Conservation (phyloP, 2,329 filamentous ascomycete species). For the Colletotrichum tofieldiae region DNA sequence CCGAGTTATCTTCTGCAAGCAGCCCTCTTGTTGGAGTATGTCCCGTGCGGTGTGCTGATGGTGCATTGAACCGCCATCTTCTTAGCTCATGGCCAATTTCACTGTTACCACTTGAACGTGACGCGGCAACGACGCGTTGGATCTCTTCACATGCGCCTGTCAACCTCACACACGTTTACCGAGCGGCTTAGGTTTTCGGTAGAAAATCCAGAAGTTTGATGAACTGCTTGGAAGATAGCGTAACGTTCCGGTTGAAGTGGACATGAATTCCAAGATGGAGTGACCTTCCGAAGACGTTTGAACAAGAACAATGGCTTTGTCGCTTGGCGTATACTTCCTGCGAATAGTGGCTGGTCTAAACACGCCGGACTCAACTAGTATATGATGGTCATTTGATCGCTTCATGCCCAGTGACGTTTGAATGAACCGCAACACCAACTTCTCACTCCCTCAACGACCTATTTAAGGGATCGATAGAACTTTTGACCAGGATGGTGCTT, state of each 20-base stretch:
- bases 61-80: conserved; percentile 14
- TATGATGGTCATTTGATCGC: conserved; percentile 38
- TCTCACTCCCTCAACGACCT: conserved; percentile 4
- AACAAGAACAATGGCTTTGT: conserved; percentile 15
- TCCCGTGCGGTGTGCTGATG: conserved; percentile 13
- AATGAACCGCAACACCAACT: neutral
- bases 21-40: neutral
- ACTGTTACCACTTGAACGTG: conserved; percentile 27
- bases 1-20: neutral
- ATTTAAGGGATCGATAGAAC: conserved; percentile 11
- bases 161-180: neutral
- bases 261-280: too few relatives aligned
- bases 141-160: neutral
- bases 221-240: neutral
- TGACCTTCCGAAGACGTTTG: conserved; percentile 9
- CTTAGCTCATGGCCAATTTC: conserved; percentile 4
- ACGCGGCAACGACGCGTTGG: conserved; percentile 5
- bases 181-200: too few relatives aligned
- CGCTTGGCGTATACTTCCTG: neutral
- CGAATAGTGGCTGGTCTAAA: conserved; percentile 2
- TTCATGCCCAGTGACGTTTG: conserved; percentile 16
- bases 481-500: conserved; percentile 2
- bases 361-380: conserved; percentile 25
- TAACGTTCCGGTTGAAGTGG: conserved; percentile 25
- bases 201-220: neutral